These are phyloP conservation scores for Rhizophagus sp. DNA, from an alignment of 192 early-diverging fungal genomes.

Conservation along the genomic window DNA sequence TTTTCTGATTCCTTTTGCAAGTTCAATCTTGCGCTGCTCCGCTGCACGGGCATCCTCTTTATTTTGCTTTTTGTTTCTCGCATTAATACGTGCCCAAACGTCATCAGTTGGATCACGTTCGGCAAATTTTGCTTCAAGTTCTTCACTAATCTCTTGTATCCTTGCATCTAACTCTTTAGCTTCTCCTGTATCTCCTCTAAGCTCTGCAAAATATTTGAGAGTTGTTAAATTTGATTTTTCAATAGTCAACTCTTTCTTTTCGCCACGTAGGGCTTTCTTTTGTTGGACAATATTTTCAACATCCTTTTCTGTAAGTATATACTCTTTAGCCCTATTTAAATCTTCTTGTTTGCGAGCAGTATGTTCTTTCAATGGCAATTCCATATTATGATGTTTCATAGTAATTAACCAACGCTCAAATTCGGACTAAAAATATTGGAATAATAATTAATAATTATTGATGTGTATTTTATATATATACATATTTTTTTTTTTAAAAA, in stretches of 20 bases:
- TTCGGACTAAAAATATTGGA: slow-evolving; percentile 45
- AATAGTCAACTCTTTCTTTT: slow-evolving; percentile 34
- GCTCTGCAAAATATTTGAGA: slow-evolving; percentile 45
- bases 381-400: slow-evolving; percentile 50
- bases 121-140: slow-evolving; percentile 3
- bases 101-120: slow-evolving; percentile 42
- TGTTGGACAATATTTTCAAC: slow-evolving; percentile 63
- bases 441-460: neutral
- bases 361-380: slow-evolving; percentile 47
- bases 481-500: neutral
- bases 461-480: neutral
- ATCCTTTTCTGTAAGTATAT: slow-evolving; percentile 61
- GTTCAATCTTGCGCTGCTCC: slow-evolving; percentile 30
- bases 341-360: slow-evolving; percentile 57
- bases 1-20: neutral
- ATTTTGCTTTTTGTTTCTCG: slow-evolving; percentile 55
- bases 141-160: slow-evolving; percentile 40
- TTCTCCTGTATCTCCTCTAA: slow-evolving; percentile 55
- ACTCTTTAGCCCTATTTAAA: slow-evolving; percentile 56
- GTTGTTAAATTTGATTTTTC: slow-evolving; percentile 35
- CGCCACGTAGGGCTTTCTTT: slow-evolving; percentile 51
- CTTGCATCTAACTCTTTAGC: slow-evolving; percentile 42
- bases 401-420: slow-evolving; percentile 56
- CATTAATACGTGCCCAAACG: slow-evolving; percentile 57
- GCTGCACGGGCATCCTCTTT: slow-evolving; percentile 45